Conservation (phyloP, 83 land plant species). For the Thuja plicata region DNA sequence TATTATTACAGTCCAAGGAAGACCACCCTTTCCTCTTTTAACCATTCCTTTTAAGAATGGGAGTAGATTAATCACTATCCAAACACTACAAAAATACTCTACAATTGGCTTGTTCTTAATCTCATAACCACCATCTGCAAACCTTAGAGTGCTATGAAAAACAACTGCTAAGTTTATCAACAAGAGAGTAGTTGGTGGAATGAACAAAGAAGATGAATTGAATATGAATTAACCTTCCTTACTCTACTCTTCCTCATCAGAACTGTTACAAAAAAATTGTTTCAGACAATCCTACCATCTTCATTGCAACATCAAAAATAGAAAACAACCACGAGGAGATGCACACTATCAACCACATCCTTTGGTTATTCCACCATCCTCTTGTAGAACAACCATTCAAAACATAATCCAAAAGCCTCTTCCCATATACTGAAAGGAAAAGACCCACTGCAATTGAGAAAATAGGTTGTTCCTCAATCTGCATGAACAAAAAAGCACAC, state of each 20-base stretch:
- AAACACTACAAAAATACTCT: too few relatives aligned
- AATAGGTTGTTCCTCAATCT: too few relatives aligned
- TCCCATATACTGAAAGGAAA: background rate
- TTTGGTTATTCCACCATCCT: conserved; percentile 22
- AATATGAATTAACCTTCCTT: background rate
- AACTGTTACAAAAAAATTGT: conserved; percentile 21
- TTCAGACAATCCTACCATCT: too few relatives aligned
- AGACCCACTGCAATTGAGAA: conserved; percentile 20
- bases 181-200: background rate
- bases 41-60: too few relatives aligned
- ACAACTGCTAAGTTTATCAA: background rate
- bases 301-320: background rate
- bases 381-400: background rate
- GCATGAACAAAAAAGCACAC: too few relatives aligned
- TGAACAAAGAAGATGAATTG: background rate
- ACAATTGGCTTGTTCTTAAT: too few relatives aligned
- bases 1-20: background rate
- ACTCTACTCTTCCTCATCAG: background rate
- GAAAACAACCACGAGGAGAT: background rate
- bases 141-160: background rate
- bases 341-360: conserved; percentile 6
- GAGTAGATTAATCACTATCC: too few relatives aligned
- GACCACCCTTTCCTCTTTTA: too few relatives aligned
- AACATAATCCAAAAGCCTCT: background rate
- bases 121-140: background rate